Base-by-base conservation (phyloP, 352 stramenopile genomes). In the Phytopythium litorale region DNA sequence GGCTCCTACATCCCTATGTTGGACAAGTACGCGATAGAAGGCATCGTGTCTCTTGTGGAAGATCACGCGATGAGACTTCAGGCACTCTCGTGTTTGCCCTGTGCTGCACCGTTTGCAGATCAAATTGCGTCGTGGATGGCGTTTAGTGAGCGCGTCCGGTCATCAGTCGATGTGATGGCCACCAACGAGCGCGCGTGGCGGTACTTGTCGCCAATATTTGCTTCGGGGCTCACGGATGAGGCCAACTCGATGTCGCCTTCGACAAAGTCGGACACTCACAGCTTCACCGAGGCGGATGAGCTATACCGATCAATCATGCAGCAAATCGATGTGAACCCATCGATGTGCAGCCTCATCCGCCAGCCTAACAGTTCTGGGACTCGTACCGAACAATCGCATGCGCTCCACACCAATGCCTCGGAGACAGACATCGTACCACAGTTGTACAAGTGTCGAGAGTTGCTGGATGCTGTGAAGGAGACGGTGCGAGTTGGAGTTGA, bases 51-150 rank as follows among this genome's bases (percentile, higher is more conserved):
- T 35, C 54, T 91, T 8, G 62, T 86, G 7, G 78, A 92, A 28
- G 85, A 94, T 16, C 84, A 91, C 55, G 64, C 83, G 3, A 50
- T 81, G 51, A 65, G 77, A 0, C 60, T 90, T 12, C 79, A 89
- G 57, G 66, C 71, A 1, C 60, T 90, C 8, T 74, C 79, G 0
- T 84, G 69, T 30, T 71, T 88, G 58, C 58, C 60, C 2, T 73
- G 88, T 48, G 75, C 75, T 0, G 57, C 67, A 0, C 70, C 81
- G 0, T 90, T 92, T 50, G 60, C 67, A 0, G 37, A 68, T 3
- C 66, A 79, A 8, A 89, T 90, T 7, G 54, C 59, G 1, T 46
- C 67, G 18, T 91, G 81, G 81, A 60, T 84, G 55, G 30, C 60
- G 7, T 91, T 88, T 62, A 62, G 75, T 15, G 60, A 74, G n/a